Evolutionary conservation across 176 grass and related monocot species (phyloP).

Genomic region (Avena atlantica): DNA sequence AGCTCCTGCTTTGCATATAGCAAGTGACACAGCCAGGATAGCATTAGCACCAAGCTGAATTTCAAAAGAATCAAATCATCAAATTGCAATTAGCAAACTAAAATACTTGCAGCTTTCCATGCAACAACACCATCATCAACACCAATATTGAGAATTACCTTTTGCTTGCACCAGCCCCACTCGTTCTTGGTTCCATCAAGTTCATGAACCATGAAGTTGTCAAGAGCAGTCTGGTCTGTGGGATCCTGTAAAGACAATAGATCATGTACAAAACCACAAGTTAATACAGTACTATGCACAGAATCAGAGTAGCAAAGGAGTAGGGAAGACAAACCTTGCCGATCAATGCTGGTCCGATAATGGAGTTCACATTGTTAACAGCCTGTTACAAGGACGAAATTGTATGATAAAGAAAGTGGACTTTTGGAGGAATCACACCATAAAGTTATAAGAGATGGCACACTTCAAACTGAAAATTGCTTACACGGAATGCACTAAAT

Average conservation of each 20-base stretch:
- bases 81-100: background rate
- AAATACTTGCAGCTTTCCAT: background rate
- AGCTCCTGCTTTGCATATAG: conserved; percentile 89
- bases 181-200: conserved; percentile 94
- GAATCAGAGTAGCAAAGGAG: background rate
- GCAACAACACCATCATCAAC: background rate
- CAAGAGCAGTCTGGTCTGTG: conserved; percentile 68
- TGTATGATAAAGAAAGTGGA: background rate
- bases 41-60: conserved; percentile 94
- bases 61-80: background rate
- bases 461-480: background rate
- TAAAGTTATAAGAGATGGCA: background rate
- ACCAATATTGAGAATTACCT: conserved; percentile 45
- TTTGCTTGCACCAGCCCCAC: conserved; percentile 99
- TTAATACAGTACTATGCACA: background rate
- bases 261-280: background rate
- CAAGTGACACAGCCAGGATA: conserved; percentile 88
- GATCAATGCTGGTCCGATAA: conserved; percentile 78
- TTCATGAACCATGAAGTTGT: conserved; percentile 94
- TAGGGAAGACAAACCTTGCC: conserved; percentile 67
- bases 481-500: background rate
- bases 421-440: background rate
- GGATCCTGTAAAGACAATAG: conserved; percentile 64
- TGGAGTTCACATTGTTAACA: conserved; percentile 82
- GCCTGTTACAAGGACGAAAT: conserved; percentile 46